Base-by-base conservation (phyloP, 352 stramenopile genomes). In the Phytopythium chamaehyphon region DNA sequence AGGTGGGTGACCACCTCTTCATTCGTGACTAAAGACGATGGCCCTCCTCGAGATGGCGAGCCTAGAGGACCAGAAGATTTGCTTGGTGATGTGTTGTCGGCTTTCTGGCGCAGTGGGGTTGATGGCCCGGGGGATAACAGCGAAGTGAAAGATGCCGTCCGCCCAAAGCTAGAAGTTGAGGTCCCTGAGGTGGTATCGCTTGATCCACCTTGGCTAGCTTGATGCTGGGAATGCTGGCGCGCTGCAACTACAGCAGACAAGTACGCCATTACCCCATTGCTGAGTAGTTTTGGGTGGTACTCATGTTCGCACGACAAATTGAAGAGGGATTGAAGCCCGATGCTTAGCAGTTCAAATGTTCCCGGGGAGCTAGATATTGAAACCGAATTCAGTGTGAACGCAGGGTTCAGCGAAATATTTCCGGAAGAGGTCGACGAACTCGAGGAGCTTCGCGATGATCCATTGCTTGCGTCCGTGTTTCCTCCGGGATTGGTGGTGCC, bases 271-370 rank as follows among this genome's bases (percentile, higher is more conserved):
- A 93, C 56, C 0, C 83, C 83, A 14, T 90, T 90, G 38, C 69
- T 76, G 22, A 93, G 57, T 2, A 93, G 52, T 52, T 85, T 84
- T 15, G 69, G 52, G 47, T 93, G 83, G 49, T 89, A 89, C 21
- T 83, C 64, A 9, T 64, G 60, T 11, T 88, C 65, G 23, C 80
- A 88, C 11, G 77, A 90, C 15, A 93, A 39, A 31, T 93, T 93
- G 54, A 90, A 90, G 1, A 93, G 67, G 1, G 83, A 76, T 22
- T 88, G 73, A 3, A 90, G 66, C 2, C 79, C 82, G 26, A 93
- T 72, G 6, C 73, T 71, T 7, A 93, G 75, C 2, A 90, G 71
- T 52, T 90, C 76, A 18, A 86, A 77, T 1, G 62, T 74, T 8
- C 67, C 63, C 6, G 64, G 45, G 9, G 49, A 16, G 24, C 14